Evolutionary conservation across 169 alveolate genomes (phyloP).

Genomic region (Eimeria falciformis): DNA sequence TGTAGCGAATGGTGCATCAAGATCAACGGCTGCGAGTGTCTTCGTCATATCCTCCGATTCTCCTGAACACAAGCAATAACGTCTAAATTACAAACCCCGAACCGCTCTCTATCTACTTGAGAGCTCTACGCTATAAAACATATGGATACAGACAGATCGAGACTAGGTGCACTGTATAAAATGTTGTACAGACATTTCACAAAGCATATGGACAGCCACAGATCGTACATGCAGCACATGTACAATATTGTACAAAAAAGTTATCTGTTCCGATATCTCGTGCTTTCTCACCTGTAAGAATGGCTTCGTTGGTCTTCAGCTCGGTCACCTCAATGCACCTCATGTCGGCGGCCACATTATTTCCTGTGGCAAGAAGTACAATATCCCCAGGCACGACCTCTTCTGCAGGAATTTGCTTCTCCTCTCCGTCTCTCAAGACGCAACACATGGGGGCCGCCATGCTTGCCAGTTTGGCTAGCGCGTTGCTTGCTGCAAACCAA

Average conservation of each 20-base stretch:
- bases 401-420: slow-evolving; percentile 86
- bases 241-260: too few species aligned
- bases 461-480: slow-evolving; percentile 93
- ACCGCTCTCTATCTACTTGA: not conserved
- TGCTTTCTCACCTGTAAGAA: slow-evolving; percentile 91
- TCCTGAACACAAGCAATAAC: slow-evolving; percentile 18
- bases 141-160: not conserved
- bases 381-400: slow-evolving; percentile 96
- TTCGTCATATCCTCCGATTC: slow-evolving; percentile 89
- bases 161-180: not conserved
- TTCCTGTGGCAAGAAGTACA: slow-evolving; percentile 93
- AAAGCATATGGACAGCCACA: not conserved
- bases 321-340: slow-evolving; percentile 93
- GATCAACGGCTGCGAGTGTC: slow-evolving; percentile 85
- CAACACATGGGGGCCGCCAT: slow-evolving; percentile 93
- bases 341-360: slow-evolving; percentile 95
- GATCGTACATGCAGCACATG: too few species aligned
- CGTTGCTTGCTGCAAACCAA: slow-evolving; percentile 84
- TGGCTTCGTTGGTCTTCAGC: slow-evolving; percentile 94
- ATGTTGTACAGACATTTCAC: not conserved
- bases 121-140: not conserved
- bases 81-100: not conserved
- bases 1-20: slow-evolving; percentile 88
- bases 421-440: slow-evolving; percentile 89
- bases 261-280: too few species aligned